phyloP scores from a whole-genome alignment of 225 moss, liverwort and hornwort genomes.

The Marchantia paleacea region DNA sequence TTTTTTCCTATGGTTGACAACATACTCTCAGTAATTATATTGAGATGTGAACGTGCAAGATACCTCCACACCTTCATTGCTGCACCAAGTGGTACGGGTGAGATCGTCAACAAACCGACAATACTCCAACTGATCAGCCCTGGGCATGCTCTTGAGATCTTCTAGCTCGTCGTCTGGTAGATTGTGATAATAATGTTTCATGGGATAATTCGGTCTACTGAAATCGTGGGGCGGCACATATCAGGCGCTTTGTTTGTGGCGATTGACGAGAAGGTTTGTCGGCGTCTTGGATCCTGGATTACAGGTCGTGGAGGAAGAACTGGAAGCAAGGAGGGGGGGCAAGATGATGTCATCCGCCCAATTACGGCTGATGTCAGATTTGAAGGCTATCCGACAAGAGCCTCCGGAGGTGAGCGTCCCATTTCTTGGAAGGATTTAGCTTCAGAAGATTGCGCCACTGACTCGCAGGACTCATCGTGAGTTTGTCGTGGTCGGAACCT shows the following conservation, averaged over 20 bases:
- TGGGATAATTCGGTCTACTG: background rate
- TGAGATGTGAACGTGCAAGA: background rate
- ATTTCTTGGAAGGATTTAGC: background rate
- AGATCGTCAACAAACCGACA: background rate
- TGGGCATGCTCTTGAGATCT: background rate
- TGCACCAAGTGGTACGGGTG: background rate
- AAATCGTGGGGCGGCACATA: background rate
- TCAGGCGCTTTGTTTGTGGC: background rate
- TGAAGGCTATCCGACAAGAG: constrained; percentile 58
- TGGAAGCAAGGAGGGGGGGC: background rate
- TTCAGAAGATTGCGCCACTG: background rate
- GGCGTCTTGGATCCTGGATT: background rate
- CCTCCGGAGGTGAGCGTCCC: constrained; percentile 44
- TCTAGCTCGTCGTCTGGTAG: background rate
- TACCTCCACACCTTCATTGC: background rate
- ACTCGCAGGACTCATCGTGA: too few species aligned
- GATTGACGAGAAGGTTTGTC: background rate
- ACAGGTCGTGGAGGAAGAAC: background rate
- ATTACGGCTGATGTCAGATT: constrained; percentile 53
- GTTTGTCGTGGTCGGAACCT: background rate
- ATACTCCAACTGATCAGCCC: background rate
- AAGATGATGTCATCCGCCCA: constrained; percentile 61
- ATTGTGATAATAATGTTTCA: background rate
- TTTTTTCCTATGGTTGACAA: background rate
- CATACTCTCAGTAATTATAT: background rate